Percentiles rank a stretch among this genome's conserved stretches.
Conservation (phyloP, 768 basidiomycete species). For the Tricholoma matsutake region DNA sequence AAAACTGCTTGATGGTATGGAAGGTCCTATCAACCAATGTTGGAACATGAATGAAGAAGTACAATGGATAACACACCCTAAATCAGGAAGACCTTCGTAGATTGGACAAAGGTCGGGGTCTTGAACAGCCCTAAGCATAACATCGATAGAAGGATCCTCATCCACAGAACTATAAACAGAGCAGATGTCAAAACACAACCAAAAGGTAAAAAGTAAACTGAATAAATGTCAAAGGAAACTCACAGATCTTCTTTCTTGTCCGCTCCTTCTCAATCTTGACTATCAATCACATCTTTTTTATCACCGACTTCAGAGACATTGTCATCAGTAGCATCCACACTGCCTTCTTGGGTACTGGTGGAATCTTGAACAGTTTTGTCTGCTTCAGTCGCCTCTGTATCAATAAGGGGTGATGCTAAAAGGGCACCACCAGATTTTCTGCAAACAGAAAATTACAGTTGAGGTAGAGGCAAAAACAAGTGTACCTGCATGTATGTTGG, state of each 20-base stretch:
- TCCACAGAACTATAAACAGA: not conserved
- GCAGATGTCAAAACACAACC: not conserved
- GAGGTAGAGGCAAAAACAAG: not conserved
- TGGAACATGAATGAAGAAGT: not conserved
- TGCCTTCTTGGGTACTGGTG: not conserved
- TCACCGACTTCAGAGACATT: not conserved
- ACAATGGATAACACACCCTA: not conserved
- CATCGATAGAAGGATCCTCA: not conserved
- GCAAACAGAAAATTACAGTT: not conserved
- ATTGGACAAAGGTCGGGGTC: no score
- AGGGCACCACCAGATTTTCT: not conserved
- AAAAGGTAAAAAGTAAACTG: not conserved
- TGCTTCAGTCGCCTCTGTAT: not conserved
- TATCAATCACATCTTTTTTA: not conserved
- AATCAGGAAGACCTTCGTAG: not conserved
- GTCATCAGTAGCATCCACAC: not conserved
- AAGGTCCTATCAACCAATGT: not conserved
- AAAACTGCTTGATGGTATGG: not conserved
- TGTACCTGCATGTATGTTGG: not conserved
- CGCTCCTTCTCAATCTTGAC: not conserved
- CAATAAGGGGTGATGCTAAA: not conserved
- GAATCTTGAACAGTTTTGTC: not conserved
- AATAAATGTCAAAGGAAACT: not conserved
- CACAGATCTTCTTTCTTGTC: not conserved
- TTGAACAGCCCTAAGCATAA: not conserved